Evolutionary conservation across 495 filamentous ascomycete genomes (phyloP), one percentile per base, ranked within the genome.

Genomic region (Platismatia glauca): DNA sequence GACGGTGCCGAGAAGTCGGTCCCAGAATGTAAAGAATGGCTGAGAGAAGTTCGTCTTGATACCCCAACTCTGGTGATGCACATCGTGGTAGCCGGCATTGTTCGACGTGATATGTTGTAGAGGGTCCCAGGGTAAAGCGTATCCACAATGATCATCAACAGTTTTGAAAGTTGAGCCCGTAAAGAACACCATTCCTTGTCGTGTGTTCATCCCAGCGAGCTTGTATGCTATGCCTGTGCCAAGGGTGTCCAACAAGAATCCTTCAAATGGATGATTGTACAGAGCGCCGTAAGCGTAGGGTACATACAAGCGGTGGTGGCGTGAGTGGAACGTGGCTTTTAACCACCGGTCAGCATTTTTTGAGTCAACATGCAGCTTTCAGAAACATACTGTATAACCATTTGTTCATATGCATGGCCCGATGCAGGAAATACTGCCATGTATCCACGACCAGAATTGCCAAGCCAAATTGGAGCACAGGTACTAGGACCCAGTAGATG

Each of bases 51-150:
- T 85, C 16, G 77, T 80, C 74, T 94, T 94, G 78, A 94, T 92
- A 59, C 89, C 89, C 89, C 89, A 94, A 72, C 85, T 89, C 73
- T 94, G 89, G 73, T 94, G 89, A 72, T 94, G 89, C 57, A 94
- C 87, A 71, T 94, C 89, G 72, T 94, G 89, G 72, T 91, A 94
- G 22, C 81, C 84, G 22, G 89, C 89, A 67, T 94, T 92, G 75
- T 94, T 94, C 74, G 84, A 82, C 44, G 87, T 89, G 41, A 92
- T 75, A 67, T 81, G 83, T 77, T 92, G 89, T 55, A 94, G 78
- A 24, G 89, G 89, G 73, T 94, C 89, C 80, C 83, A 93, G 5
- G 89, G 89, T 44, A 94, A 77, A 34, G 82, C 75, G 69, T 94
- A 94, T 62, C 89, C 89, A 73, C 89, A 90, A 71, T 94, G 89